Evolutionary conservation across 2,329 filamentous ascomycete genomes (phyloP).

Genomic region (Penicillium sp.): DNA sequence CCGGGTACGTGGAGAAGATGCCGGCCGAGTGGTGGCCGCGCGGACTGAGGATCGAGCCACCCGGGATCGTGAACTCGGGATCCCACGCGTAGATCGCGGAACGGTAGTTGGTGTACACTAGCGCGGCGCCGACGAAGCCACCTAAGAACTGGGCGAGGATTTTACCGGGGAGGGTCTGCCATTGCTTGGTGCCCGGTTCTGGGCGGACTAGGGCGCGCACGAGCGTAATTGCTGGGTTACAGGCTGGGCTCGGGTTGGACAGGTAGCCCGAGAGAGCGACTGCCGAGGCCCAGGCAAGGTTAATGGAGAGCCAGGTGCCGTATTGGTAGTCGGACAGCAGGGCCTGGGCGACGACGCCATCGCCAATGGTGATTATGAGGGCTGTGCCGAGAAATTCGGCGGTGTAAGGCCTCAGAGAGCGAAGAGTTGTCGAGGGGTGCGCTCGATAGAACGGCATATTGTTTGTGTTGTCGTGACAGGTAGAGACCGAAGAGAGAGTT

Average conservation of each 20-base stretch:
- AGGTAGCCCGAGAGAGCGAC: slow-evolving; percentile 36
- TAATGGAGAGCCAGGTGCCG: slow-evolving; percentile 41
- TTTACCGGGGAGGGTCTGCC: slow-evolving; percentile 34
- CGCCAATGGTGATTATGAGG: slow-evolving; percentile 38
- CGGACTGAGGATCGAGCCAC: slow-evolving; percentile 35
- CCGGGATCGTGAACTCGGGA: slow-evolving; percentile 36
- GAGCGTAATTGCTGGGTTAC: slow-evolving; percentile 34
- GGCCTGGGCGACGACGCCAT: slow-evolving; percentile 39
- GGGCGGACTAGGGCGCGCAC: slow-evolving; percentile 36
- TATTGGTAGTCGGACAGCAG: slow-evolving; percentile 39
- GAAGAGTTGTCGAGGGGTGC: slow-evolving; percentile 19
- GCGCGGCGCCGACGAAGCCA: slow-evolving; percentile 35
- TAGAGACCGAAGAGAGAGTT: not conserved
- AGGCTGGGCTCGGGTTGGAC: slow-evolving; percentile 33
- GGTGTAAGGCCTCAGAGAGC: slow-evolving; percentile 30
- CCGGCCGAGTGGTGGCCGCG: slow-evolving; percentile 35
- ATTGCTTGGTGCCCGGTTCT: slow-evolving; percentile 26
- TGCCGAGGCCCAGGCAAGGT: slow-evolving; percentile 38
- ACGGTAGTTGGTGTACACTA: slow-evolving; percentile 38
- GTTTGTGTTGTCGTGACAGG: not conserved
- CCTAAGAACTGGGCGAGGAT: slow-evolving; percentile 35
- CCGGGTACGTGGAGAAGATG: slow-evolving; percentile 36
- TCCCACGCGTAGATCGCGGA: slow-evolving; percentile 38
- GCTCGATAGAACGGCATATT: slow-evolving; percentile 19
- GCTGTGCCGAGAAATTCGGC: slow-evolving; percentile 40